Base-by-base conservation (phyloP, 768 basidiomycete species). In the Mycena polygramma region DNA sequence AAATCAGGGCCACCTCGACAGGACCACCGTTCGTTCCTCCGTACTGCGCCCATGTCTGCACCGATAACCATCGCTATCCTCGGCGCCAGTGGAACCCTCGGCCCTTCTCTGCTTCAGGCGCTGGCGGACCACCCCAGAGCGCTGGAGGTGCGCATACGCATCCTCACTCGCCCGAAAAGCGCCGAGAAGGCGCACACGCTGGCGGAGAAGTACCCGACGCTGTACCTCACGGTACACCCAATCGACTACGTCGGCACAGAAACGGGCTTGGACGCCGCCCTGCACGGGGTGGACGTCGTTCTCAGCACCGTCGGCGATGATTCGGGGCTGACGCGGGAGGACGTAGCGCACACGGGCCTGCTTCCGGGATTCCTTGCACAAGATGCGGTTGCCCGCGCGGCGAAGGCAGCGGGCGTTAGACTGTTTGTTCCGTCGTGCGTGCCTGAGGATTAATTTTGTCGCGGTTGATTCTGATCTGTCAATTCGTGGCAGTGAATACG, bases 371-470 rank as follows among this genome's bases (percentile, higher is more conserved):
- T 57, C 19, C 20, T 68, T 11, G 60, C 67, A 2, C 67, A 68
- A 26, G 67, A 68, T 55, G 19, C n/a, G 0, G 60, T 68, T 5
- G 67, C 67, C 9, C 59, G 52, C 1, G 53, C 59, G 15, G 67
- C 67, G 11, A 68, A 68, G 46, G 53, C 36, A 2, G 67, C 67
- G 6, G 67, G 60, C 2, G 67, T 68, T 35, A 46, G 22, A 22
- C 45, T 68, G 9, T 62, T 68, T 26, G 53, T 68, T 6, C 67
- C 67, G 11, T 68, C 67, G 67, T 68, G 53, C 30, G 67, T 62
- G 15, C 30, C 51, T 10, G 19, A 36, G 5, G 24, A 19, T 39
- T 39, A 46, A n/a, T 17, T 20, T 8, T 49, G 20, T 10, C 9
- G n/a, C 48, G 2, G 22, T 22, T 22, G 1, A 22, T 10, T 41